Conservation (phyloP, 2,329 filamentous ascomycete genomes). For the Geoglossum cookeanum region DNA sequence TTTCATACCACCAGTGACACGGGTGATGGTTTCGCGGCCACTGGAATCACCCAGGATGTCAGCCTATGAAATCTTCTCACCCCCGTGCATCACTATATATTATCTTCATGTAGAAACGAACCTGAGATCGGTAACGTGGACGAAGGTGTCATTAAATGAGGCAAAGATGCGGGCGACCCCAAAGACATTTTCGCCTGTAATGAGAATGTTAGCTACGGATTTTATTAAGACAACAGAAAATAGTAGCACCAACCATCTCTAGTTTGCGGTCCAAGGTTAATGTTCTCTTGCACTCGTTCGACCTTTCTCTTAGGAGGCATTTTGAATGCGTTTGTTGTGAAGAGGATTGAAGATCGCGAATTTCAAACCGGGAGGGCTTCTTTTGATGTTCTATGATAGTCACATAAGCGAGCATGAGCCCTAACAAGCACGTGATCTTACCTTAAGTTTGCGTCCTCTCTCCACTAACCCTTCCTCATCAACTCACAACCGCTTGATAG, state of each 20-base stretch:
- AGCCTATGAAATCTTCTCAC: conserved; percentile 2
- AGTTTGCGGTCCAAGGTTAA: conserved; percentile 91
- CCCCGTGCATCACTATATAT: background rate
- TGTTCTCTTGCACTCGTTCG: conserved; percentile 83
- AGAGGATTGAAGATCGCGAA: background rate
- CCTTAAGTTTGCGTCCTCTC: background rate
- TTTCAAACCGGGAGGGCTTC: background rate
- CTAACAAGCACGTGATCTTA: background rate
- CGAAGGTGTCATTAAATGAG: conserved; percentile 84
- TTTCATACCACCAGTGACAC: conserved; percentile 99
- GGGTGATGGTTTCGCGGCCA: conserved; percentile 99
- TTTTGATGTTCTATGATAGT: background rate
- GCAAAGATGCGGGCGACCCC: conserved; percentile 97
- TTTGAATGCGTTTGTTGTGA: conserved; percentile 27
- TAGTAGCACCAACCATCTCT: conserved; percentile 55
- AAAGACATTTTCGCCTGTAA: conserved; percentile 81
- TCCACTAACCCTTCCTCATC: background rate
- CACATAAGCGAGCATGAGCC: background rate
- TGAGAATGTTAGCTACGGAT: conserved; percentile 3
- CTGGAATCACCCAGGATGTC: conserved; percentile 27
- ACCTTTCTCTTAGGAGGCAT: conserved; percentile 92
- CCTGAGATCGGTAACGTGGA: conserved; percentile 99
- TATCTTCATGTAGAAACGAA: conserved; percentile 19
- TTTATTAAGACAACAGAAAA: background rate
- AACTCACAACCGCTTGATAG: background rate